Conservation (phyloP, 768 basidiomycete genomes). For the Suillus subluteus region DNA sequence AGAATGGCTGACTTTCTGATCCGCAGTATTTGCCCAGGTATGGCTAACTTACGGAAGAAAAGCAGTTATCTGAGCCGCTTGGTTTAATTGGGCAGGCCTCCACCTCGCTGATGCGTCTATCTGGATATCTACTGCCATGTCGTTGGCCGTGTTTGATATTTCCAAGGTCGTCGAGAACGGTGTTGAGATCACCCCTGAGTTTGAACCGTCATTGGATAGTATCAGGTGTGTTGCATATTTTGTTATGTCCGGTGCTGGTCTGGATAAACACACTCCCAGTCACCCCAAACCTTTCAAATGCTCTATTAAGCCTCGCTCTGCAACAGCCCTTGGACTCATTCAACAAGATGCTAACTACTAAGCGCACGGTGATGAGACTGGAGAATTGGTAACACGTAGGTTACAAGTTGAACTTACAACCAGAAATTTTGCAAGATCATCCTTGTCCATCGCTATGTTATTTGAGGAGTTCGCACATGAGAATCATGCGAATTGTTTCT, state of each 20-base stretch:
- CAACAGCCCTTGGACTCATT: not conserved
- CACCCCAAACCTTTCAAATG: constrained; percentile 29
- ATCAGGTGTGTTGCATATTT: constrained; percentile 42
- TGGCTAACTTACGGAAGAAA: not conserved
- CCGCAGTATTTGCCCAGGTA: not conserved
- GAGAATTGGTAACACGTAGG: not conserved
- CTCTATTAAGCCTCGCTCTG: constrained; percentile 15
- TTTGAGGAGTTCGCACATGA: not conserved
- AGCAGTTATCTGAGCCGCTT: not conserved
- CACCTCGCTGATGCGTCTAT: constrained; percentile 51
- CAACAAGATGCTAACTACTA: not conserved
- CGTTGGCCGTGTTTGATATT: constrained; percentile 47
- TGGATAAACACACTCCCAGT: not conserved
- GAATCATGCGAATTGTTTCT: not conserved
- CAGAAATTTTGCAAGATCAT: not conserved
- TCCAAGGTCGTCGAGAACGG: constrained; percentile 24
- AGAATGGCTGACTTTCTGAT: not conserved
- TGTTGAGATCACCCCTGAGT: constrained; percentile 43
- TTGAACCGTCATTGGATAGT: constrained; percentile 44
- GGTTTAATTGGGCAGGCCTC: constrained; percentile 40
- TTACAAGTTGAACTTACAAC: not conserved
- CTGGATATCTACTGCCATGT: constrained; percentile 39
- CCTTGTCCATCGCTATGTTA: not conserved
- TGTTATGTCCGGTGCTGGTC: not conserved
- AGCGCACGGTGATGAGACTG: not conserved